phyloP scores from a whole-genome alignment of 2,329 filamentous ascomycete genomes.

The Sporothrix pallida region DNA sequence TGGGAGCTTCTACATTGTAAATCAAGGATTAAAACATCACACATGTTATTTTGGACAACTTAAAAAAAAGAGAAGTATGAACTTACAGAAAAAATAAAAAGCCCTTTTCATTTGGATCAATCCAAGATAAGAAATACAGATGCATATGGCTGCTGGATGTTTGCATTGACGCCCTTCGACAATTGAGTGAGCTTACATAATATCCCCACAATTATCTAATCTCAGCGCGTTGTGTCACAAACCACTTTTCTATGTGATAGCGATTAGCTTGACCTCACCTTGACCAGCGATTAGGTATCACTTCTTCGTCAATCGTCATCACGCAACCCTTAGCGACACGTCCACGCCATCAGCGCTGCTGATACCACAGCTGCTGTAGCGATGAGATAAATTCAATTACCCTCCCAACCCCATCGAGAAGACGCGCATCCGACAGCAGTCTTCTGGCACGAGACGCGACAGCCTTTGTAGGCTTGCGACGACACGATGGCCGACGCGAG shows the following conservation, averaged over 20 bases:
- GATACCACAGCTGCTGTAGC: not conserved
- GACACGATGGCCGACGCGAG: conserved; percentile 29
- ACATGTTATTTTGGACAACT: too few species aligned
- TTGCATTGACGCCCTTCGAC: not conserved
- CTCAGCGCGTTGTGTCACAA: conserved; percentile 12
- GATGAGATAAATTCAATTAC: not conserved
- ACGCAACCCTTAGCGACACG: not conserved
- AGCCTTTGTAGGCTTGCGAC: conserved; percentile 6
- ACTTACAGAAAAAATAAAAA: too few species aligned
- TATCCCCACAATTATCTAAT: not conserved
- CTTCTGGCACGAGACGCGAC: not conserved
- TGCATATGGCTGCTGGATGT: not conserved
- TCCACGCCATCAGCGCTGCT: not conserved
- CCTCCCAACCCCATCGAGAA: not conserved
- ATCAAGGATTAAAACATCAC: too few species aligned
- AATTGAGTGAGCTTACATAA: conserved; percentile 1
- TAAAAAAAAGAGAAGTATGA: too few species aligned
- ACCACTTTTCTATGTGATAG: conserved; percentile 1
- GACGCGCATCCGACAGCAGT: not conserved
- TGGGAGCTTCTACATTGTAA: too few species aligned
- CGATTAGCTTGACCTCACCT: conserved; percentile 10
- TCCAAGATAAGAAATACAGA: too few species aligned
- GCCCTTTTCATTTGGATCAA: too few species aligned
- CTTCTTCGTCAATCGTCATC: not conserved
- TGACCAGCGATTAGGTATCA: not conserved